These are phyloP conservation scores for Fusarium nisikadoi DNA, from an alignment of 2,329 filamentous ascomycete species.

Conservation along the genomic window DNA sequence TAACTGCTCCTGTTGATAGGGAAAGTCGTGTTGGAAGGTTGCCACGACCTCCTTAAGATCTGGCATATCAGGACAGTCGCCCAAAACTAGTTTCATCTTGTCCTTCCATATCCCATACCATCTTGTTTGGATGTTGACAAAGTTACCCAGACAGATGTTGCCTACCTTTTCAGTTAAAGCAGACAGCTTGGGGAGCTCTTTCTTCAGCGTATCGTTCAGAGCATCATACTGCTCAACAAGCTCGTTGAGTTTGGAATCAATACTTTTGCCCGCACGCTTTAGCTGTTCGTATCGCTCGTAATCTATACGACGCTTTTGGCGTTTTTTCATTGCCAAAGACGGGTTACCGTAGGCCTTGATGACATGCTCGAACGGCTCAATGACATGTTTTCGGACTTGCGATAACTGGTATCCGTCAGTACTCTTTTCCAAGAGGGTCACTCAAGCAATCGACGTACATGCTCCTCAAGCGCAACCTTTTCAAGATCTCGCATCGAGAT, in stretches of 20 bases:
- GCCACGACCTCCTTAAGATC: slow-evolving; percentile 79
- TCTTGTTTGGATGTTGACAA: slow-evolving; percentile 82
- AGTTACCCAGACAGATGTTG: slow-evolving; percentile 82
- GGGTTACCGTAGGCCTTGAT: slow-evolving; percentile 86
- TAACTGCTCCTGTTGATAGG: slow-evolving; percentile 77
- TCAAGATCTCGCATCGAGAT: slow-evolving; percentile 88
- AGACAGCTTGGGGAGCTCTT: slow-evolving; percentile 89
- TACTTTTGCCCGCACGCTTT: slow-evolving; percentile 82
- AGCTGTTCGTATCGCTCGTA: slow-evolving; percentile 85
- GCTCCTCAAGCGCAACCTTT: slow-evolving; percentile 83
- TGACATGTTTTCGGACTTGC: slow-evolving; percentile 82
- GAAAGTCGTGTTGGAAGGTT: slow-evolving; percentile 82
- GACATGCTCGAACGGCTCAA: slow-evolving; percentile 82
- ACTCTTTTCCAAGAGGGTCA: not conserved
- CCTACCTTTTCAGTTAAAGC: slow-evolving; percentile 83
- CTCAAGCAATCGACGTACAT: slow-evolving; percentile 66
- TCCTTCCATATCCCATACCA: slow-evolving; percentile 89
- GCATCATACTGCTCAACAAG: slow-evolving; percentile 90
- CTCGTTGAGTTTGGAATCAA: slow-evolving; percentile 86
- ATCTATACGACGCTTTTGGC: slow-evolving; percentile 90
- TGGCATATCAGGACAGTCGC: slow-evolving; percentile 69
- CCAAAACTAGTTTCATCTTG: slow-evolving; percentile 81
- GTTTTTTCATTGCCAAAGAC: slow-evolving; percentile 90
- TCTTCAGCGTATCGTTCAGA: slow-evolving; percentile 91
- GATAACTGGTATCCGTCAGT: slow-evolving; percentile 55